phyloP scores from a whole-genome alignment of 2,329 filamentous ascomycete species.

The Colletotrichum gloeosporioides region DNA sequence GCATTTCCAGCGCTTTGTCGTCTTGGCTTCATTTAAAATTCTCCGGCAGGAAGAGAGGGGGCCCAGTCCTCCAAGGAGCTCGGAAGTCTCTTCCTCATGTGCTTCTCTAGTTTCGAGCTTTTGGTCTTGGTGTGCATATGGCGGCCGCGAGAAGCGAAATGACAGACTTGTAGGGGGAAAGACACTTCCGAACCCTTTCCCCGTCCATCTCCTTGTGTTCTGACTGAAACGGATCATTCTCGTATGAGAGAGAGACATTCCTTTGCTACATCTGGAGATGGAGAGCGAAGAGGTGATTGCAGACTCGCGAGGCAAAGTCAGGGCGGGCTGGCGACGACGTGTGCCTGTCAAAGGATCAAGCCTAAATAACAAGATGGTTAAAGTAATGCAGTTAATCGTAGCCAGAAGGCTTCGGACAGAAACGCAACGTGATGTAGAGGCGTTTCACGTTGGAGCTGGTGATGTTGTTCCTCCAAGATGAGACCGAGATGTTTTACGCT shows the following conservation, averaged over 20 bases:
- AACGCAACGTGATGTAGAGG: not conserved
- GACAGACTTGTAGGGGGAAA: not conserved
- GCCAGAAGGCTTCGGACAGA: not conserved
- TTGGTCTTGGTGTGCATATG: not conserved
- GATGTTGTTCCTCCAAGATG: no score
- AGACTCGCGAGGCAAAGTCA: not conserved
- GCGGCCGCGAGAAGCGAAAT: not conserved
- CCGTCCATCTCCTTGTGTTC: not conserved
- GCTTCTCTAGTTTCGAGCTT: not conserved
- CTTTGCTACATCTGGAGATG: not conserved
- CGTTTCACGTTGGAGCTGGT: no score
- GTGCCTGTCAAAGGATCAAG: not conserved
- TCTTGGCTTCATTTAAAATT: not conserved
- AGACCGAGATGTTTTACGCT: not conserved
- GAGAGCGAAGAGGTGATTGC: not conserved
- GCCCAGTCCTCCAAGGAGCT: not conserved
- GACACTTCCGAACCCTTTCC: not conserved
- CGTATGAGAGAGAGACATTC: not conserved
- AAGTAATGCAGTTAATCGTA: not conserved
- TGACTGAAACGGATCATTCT: not conserved
- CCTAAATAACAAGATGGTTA: not conserved
- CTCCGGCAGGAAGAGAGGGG: not conserved
- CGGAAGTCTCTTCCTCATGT: not conserved
- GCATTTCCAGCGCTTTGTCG: not conserved
- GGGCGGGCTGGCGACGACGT: not conserved